These are phyloP conservation scores for Pilobolus umbonatus DNA, from an alignment of 192 early-diverging fungal species.

Conservation along the genomic window DNA sequence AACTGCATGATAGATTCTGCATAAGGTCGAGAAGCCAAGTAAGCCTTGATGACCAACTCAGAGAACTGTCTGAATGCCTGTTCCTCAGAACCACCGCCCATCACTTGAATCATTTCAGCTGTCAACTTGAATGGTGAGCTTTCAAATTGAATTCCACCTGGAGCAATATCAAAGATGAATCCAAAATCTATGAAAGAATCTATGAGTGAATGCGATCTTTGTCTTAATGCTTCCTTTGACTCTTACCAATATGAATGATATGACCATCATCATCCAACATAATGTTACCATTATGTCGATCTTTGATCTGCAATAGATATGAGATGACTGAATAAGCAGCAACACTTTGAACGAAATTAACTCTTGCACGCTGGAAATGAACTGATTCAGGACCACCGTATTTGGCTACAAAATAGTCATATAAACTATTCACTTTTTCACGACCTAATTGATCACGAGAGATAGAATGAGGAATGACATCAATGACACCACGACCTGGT, in stretches of 20 bases:
- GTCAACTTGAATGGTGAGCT: conserved; percentile 97
- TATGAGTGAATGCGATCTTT: not conserved
- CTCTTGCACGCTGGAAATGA: conserved; percentile 83
- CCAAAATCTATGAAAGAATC: conserved; percentile 75
- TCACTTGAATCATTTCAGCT: conserved; percentile 92
- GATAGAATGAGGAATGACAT: conserved; percentile 95
- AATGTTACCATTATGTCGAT: conserved; percentile 99
- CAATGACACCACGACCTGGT: conserved; percentile 97
- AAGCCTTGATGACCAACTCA: conserved; percentile 87
- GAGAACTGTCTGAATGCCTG: conserved; percentile 86
- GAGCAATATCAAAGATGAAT: conserved; percentile 98
- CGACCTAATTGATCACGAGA: conserved; percentile 97
- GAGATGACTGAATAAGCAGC: conserved; percentile 95
- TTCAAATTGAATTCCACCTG: conserved; percentile 95
- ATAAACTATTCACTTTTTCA: conserved; percentile 96
- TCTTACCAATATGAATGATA: conserved; percentile 88
- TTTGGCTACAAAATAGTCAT: conserved; percentile 91
- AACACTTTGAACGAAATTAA: conserved; percentile 90
- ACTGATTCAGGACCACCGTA: conserved; percentile 90
- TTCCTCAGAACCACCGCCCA: conserved; percentile 83
- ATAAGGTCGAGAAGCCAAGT: conserved; percentile 85
- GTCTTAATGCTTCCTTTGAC: not conserved
- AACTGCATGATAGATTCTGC: conserved; percentile 89
- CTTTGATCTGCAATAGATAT: conserved; percentile 96
- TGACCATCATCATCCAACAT: conserved; percentile 98